These are phyloP conservation scores for Yamadazyma sp. DNA, from an alignment of 1,139 yeast genomes.

Conservation along the genomic window DNA sequence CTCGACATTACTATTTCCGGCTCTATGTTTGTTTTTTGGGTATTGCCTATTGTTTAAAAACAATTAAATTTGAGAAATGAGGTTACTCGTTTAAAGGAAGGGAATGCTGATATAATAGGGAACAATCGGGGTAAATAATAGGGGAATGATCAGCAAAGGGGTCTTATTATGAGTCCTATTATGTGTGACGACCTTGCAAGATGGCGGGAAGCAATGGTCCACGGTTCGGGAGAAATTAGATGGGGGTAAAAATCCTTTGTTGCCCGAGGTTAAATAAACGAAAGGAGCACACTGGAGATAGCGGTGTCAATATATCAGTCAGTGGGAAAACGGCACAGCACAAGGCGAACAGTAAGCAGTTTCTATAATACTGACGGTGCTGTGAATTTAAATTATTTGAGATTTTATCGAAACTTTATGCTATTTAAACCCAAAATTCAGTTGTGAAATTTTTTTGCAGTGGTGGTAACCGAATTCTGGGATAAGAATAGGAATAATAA, in stretches of 20 bases:
- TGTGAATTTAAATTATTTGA: background rate
- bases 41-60: background rate
- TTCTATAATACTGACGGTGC: background rate
- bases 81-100: conserved; percentile 1
- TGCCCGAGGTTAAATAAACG: too few species aligned
- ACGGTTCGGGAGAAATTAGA: too few species aligned
- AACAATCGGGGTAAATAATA: conserved; percentile 1
- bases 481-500: conserved; percentile 1
- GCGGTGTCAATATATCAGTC: too few species aligned
- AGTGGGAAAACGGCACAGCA: too few species aligned
- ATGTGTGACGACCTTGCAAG: too few species aligned
- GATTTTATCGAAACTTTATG: background rate
- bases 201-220: too few species aligned
- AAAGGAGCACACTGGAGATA: too few species aligned
- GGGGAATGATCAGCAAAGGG: conserved; percentile 1
- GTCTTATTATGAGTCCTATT: too few species aligned
- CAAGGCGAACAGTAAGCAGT: background rate
- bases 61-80: conserved; percentile 1
- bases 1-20: conserved; percentile 8
- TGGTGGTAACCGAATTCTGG: background rate
- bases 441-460: background rate
- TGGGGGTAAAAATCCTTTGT: too few species aligned
- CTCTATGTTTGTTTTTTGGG: conserved; percentile 4
- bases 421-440: conserved; percentile 1
- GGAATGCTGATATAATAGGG: conserved; percentile 1